Evolutionary conservation across 2,329 filamentous ascomycete genomes (phyloP), one percentile per base, ranked within the genome.

Genomic region (Scytalidium sp.): DNA sequence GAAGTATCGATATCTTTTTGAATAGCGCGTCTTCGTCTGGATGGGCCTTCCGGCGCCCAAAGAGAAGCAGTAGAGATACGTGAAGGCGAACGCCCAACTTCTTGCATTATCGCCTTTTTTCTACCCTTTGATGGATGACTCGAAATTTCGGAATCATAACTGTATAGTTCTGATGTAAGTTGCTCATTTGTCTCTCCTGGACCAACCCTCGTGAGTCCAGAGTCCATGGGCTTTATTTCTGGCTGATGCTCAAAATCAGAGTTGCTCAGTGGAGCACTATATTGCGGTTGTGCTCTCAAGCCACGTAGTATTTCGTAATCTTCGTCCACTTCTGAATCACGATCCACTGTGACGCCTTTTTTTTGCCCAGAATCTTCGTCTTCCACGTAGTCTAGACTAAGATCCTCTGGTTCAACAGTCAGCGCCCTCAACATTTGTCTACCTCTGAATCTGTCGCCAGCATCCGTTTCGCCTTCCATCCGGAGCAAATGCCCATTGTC

Each of bases 401-500:
- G 41, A 13, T 57, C 52, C 11, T 56, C 54, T 10, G 52, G 41
- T 22, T 58, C 58, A 21, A 52, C 52, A 5, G 54, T 55, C 23
- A 57, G 50, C 22, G 55, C 58, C 22, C 43, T 52, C 25, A 51
- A 22, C 13, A 53, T 42, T 2, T 52, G 51, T 39, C 49, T 52
- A 5, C 50, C 44, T 15, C 52, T 49, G 29, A 41, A 29, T 5
- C 57, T 50, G 41, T 66, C 49, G 22, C 76, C 74, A 39, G 67
- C 63, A 70, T 80, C 73, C 56, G 78, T 69, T 64, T 85, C 76
- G 68, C 80, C 67, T 63, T 72, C 62, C 77, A 90, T 83, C 62
- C 80, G 67, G 45, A 79, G 66, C 46, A 97, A 67, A 70, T 97
- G 94, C 0, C 94, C 93, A 74, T 96, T 94, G 67, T 97, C 80